Conservation (phyloP, 176 grass and related monocot species). For the Aegilops umbellulata region DNA sequence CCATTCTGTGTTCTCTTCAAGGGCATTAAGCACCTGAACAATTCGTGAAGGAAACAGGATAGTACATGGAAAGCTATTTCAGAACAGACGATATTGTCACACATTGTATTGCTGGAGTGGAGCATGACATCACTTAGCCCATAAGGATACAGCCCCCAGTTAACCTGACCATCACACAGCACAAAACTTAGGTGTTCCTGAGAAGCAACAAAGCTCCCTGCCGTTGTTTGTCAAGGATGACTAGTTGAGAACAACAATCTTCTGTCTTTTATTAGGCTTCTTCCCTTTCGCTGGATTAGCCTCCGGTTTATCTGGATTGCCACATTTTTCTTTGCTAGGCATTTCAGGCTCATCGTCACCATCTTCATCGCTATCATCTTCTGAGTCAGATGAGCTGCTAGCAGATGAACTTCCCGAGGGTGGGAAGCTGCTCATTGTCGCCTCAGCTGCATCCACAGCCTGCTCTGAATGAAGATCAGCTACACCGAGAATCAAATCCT, state of each 20-base stretch:
- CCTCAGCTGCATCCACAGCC: constrained; percentile 80
- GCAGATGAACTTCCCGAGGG: constrained; percentile 31
- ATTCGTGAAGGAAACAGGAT: neutral
- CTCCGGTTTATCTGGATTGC: constrained; percentile 3
- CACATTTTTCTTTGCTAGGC: constrained; percentile 19
- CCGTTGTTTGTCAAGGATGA: neutral
- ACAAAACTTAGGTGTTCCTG: neutral
- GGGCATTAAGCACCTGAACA: neutral
- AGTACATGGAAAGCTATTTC: neutral
- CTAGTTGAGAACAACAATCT: constrained; percentile 76
- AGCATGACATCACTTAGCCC: neutral
- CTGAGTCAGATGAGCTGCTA: constrained; percentile 49
- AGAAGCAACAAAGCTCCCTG: neutral
- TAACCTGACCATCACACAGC: constrained; percentile 17
- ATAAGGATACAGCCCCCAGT: neutral
- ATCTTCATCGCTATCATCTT: constrained; percentile 39
- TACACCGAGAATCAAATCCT: constrained; percentile 91
- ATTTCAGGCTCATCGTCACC: constrained; percentile 7
- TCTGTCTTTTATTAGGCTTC: constrained; percentile 61
- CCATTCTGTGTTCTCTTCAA: too few relatives aligned
- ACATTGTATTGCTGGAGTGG: neutral
- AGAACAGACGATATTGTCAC: neutral
- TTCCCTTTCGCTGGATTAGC: constrained; percentile 11
- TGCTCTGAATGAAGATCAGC: constrained; percentile 69
- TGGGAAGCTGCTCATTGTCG: constrained; percentile 41